Conservation (phyloP, 805 yeast species). For the Saturnispora silvae region DNA sequence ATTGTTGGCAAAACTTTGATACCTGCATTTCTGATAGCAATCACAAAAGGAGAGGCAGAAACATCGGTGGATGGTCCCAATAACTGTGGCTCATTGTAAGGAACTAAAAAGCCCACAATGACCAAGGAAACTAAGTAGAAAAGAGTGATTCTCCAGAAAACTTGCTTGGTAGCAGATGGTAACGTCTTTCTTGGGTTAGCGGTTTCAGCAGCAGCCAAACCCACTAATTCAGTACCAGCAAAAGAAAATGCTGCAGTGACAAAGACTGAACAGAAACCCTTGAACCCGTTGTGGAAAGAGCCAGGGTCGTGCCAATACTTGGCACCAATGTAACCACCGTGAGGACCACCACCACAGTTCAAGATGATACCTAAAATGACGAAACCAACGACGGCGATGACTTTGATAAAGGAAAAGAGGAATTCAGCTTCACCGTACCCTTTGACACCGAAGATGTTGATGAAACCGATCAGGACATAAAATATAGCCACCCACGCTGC, state of each 20-base stretch:
- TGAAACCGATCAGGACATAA: conserved; percentile 33
- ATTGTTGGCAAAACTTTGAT: conserved; percentile 50
- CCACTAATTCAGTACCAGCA: conserved; percentile 53
- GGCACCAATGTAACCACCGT: conserved; percentile 45
- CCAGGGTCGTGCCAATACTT: conserved; percentile 53
- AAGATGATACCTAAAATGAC: conserved; percentile 40
- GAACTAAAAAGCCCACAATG: conserved; percentile 47
- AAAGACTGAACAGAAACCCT: conserved; percentile 49
- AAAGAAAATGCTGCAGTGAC: conserved; percentile 50
- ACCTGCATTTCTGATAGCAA: conserved; percentile 45
- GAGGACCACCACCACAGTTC: conserved; percentile 51
- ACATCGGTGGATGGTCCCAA: conserved; percentile 38
- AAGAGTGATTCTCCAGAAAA: conserved; percentile 46
- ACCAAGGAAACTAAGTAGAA: conserved; percentile 42
- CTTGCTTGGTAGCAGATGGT: conserved; percentile 51
- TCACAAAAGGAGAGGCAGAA: conserved; percentile 63
- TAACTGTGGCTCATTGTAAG: conserved; percentile 38
- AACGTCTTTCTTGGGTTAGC: conserved; percentile 44
- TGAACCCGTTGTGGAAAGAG: conserved; percentile 36
- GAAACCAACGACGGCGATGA: conserved; percentile 45
- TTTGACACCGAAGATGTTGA: conserved; percentile 47
- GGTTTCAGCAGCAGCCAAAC: conserved; percentile 53
- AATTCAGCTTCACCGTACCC: conserved; percentile 61
- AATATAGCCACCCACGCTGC: conserved; percentile 45
- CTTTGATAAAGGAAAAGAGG: conserved; percentile 39